phyloP scores from a whole-genome alignment of 1,284 basidiomycete genomes.

The Ganoderma resinaceum region DNA sequence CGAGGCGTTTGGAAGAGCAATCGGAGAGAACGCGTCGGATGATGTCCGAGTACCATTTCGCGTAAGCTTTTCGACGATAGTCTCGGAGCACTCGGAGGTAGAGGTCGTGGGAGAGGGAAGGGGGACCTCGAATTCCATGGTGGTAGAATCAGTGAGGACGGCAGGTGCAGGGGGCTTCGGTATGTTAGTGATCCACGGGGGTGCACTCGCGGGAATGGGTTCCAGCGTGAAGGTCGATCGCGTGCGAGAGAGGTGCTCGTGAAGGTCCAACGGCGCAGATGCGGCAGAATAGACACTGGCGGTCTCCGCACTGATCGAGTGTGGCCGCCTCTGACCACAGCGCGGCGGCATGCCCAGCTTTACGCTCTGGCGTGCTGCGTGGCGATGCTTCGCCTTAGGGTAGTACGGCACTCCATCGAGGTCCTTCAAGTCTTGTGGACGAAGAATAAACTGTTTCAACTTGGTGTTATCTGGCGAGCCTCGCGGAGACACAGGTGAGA shows the following conservation, averaged over 20 bases:
- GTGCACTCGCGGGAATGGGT: slow-evolving; percentile 21
- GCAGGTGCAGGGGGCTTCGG: slow-evolving; percentile 24
- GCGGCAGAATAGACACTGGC: slow-evolving; percentile 49
- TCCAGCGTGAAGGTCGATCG: slow-evolving; percentile 29
- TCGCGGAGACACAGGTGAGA: slow-evolving; percentile 21
- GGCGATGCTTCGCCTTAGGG: slow-evolving; percentile 21
- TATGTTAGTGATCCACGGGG: slow-evolving; percentile 22
- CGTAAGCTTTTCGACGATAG: slow-evolving; percentile 5
- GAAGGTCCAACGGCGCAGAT: slow-evolving; percentile 43
- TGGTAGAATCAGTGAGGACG: slow-evolving; percentile 4
- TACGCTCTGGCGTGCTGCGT: slow-evolving; percentile 17
- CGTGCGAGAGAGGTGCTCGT: slow-evolving; percentile 34
- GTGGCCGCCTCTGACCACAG: slow-evolving; percentile 22
- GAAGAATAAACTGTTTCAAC: slow-evolving; percentile 24
- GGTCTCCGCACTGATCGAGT: slow-evolving; percentile 38
- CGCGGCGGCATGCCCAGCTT: slow-evolving; percentile 13
- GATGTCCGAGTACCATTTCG: background rate
- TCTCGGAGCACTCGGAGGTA: slow-evolving; percentile 1
- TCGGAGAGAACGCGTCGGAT: slow-evolving; percentile 1
- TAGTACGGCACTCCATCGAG: slow-evolving; percentile 23
- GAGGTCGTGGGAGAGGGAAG: slow-evolving; percentile 8
- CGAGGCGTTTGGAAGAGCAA: slow-evolving; percentile 9
- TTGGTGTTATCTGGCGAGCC: slow-evolving; percentile 15
- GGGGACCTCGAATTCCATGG: background rate
- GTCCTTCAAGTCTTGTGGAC: slow-evolving; percentile 27